These are phyloP conservation scores for Elsinoe arachidis DNA, from an alignment of 2,329 filamentous ascomycete species.

Conservation along the genomic window DNA sequence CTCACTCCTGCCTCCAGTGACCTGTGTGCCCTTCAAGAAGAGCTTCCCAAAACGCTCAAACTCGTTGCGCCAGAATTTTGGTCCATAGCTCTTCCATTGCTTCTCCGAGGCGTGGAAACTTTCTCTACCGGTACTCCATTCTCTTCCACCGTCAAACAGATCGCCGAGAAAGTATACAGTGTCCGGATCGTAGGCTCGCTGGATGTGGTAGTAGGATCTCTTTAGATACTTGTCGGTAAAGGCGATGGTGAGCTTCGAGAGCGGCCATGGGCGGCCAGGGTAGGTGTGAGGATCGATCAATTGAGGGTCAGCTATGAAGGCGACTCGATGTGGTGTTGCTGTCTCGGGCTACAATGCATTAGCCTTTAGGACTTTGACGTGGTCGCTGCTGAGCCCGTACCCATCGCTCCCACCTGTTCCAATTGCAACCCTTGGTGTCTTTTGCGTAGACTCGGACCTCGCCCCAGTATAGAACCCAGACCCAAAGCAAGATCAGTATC, in stretches of 20 bases:
- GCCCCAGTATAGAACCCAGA: slow-evolving; percentile 71
- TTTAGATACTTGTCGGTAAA: slow-evolving; percentile 88
- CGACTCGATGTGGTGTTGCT: slow-evolving; percentile 72
- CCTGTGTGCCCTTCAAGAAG: slow-evolving; percentile 50
- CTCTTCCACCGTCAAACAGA: slow-evolving; percentile 87
- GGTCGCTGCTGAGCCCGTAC: slow-evolving; percentile 40
- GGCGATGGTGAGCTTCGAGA: slow-evolving; percentile 56
- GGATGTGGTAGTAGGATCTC: slow-evolving; percentile 70
- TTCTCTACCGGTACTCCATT: slow-evolving; percentile 69
- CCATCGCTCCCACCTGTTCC: slow-evolving; percentile 90
- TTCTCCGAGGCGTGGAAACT: slow-evolving; percentile 48
- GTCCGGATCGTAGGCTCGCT: slow-evolving; percentile 69
- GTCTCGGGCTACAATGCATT: slow-evolving; percentile 54
- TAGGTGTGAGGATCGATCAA: slow-evolving; percentile 94
- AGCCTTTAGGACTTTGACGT: not conserved
- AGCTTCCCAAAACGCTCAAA: slow-evolving; percentile 79
- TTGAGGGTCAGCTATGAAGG: slow-evolving; percentile 83
- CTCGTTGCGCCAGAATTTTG: slow-evolving; percentile 77
- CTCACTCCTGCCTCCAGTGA: slow-evolving; percentile 52
- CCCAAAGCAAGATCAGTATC: slow-evolving; percentile 60
- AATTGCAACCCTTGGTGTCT: slow-evolving; percentile 63
- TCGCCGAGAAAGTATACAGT: slow-evolving; percentile 88
- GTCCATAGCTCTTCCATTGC: slow-evolving; percentile 66
- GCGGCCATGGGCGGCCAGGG: slow-evolving; percentile 67
- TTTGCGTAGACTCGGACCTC: slow-evolving; percentile 70